Conservation (phyloP, 2,329 filamentous ascomycete species). For the Cytospora chrysosperma region DNA sequence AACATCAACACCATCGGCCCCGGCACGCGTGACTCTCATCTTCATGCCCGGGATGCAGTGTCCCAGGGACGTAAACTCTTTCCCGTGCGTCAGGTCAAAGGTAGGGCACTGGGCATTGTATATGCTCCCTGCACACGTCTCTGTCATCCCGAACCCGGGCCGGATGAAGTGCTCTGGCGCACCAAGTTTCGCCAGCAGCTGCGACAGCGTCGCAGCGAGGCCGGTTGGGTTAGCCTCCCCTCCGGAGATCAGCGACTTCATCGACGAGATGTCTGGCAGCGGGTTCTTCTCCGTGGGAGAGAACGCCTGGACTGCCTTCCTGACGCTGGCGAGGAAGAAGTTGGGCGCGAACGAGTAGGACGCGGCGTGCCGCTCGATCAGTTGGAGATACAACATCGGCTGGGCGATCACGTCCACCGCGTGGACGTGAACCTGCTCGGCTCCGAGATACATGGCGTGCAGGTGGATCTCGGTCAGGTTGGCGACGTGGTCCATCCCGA, state of each 20-base stretch:
- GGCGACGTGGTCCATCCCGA: conserved; percentile 55
- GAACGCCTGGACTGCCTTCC: too few species aligned
- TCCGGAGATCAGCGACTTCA: conserved; percentile 34
- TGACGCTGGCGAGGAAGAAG: conserved; percentile 31
- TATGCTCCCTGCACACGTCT: conserved; percentile 51
- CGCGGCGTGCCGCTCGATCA: conserved; percentile 41
- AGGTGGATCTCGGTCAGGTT: conserved; percentile 52
- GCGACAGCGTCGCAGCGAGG: conserved; percentile 33
- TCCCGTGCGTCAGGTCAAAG: conserved; percentile 35
- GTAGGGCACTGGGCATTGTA: conserved; percentile 42
- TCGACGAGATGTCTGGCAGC: too few species aligned
- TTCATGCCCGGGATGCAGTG: conserved; percentile 38
- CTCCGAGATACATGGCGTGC: conserved; percentile 41
- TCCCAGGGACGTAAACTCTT: conserved; percentile 40
- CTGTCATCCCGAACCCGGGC: conserved; percentile 51
- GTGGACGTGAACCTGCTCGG: conserved; percentile 46
- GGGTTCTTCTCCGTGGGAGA: too few species aligned
- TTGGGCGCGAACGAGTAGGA: conserved; percentile 45
- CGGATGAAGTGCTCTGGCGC: conserved; percentile 36
- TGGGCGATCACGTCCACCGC: conserved; percentile 39
- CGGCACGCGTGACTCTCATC: conserved; percentile 37
- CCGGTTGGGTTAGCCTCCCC: conserved; percentile 45
- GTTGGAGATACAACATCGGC: conserved; percentile 40
- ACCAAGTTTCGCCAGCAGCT: conserved; percentile 34
- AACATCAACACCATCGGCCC: conserved; percentile 5